Evolutionary conservation across 768 basidiomycete species (phyloP).

Genomic region (Coprinopsis marcescibilis): DNA sequence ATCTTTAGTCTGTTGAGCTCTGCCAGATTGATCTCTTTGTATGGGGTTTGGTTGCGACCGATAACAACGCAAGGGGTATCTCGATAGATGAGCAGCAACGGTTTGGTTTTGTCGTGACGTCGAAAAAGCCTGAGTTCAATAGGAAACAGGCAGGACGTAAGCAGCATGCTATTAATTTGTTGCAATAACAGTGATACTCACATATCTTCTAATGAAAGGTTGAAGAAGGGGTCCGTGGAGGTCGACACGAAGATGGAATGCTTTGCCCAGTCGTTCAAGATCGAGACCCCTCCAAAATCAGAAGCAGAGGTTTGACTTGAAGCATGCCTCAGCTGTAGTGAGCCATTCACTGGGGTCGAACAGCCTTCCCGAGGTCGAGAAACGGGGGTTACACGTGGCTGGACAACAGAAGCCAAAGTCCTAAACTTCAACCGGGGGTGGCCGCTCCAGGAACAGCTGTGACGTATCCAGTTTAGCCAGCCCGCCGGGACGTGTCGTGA

Average conservation of each 20-base stretch:
- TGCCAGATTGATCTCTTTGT: constrained; percentile 88
- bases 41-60: constrained; percentile 95
- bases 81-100: constrained; percentile 82
- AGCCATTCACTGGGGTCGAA: neutral
- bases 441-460: neutral
- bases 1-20: constrained; percentile 48
- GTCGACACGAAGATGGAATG: constrained; percentile 67
- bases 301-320: neutral
- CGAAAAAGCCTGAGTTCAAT: constrained; percentile 65
- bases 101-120: constrained; percentile 56
- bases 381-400: neutral
- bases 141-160: no score
- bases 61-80: constrained; percentile 88
- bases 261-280: constrained; percentile 21
- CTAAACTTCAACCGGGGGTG: neutral
- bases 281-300: neutral
- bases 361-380: neutral
- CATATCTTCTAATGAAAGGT: constrained; percentile 90
- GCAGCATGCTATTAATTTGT: no score
- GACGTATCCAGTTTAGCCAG: neutral
- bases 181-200: constrained; percentile 33
- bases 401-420: no score
- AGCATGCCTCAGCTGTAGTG: neutral
- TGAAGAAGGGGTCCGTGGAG: constrained; percentile 82
- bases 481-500: neutral